These are phyloP conservation scores for Rhizopogon roseolus DNA, from an alignment of 768 basidiomycete species.

Conservation along the genomic window DNA sequence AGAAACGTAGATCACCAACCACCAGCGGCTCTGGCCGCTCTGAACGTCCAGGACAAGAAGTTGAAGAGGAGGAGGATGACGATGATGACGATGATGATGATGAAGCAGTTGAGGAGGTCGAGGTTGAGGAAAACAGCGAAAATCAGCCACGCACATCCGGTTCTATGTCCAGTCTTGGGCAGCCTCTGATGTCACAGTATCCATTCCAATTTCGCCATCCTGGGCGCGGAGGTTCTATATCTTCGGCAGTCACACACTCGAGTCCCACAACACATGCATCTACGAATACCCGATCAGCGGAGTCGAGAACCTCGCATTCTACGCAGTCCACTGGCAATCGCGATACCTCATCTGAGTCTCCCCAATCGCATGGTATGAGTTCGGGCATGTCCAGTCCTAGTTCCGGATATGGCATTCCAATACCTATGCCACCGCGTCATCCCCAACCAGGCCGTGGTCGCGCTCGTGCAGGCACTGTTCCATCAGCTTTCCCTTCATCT, in stretches of 20 bases:
- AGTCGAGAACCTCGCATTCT: conserved; percentile 33
- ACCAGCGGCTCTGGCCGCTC: conserved; percentile 26
- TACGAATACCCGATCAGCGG: conserved; percentile 34
- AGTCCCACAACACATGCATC: conserved; percentile 32
- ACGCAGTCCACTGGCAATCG: conserved; percentile 62
- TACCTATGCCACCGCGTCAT: conserved; percentile 48
- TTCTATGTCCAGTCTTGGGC: conserved; percentile 83
- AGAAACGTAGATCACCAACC: conserved; percentile 26
- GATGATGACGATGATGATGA: conserved; percentile 22
- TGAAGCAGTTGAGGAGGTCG: conserved; percentile 39
- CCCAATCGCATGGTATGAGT: conserved; percentile 39
- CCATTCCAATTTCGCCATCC: conserved; percentile 61
- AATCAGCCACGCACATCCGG: conserved; percentile 68
- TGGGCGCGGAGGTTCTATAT: conserved; percentile 37
- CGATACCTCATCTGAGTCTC: conserved; percentile 55
- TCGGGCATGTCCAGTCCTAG: conserved; percentile 34
- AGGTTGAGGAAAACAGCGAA: conserved; percentile 35
- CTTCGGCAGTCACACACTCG: conserved; percentile 37
- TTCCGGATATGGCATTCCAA: conserved; percentile 27
- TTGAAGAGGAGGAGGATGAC: conserved; percentile 16
- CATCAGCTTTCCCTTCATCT: conserved; percentile 26
- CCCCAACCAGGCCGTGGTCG: conserved; percentile 34
- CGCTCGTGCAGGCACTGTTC: conserved; percentile 35
- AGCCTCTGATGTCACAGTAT: conserved; percentile 65
- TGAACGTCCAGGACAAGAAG: conserved; percentile 24